Conservation (phyloP, 805 yeast species). For the Ogataea ramenticola region DNA sequence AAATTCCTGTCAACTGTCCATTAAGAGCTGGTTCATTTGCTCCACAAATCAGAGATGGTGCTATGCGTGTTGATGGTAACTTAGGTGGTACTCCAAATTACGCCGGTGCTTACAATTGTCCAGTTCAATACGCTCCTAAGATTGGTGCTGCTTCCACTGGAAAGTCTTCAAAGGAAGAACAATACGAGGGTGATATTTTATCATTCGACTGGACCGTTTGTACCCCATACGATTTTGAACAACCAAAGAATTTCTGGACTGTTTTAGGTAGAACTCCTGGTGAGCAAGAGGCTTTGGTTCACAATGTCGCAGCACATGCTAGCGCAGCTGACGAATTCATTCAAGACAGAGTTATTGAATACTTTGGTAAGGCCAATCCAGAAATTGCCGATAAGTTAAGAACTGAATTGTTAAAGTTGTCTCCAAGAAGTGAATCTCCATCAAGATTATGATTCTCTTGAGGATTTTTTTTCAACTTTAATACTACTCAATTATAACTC, state of each 20-base stretch:
- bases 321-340: slow-evolving; percentile 61
- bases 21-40: slow-evolving; percentile 42
- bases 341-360: slow-evolving; percentile 71
- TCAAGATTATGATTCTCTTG: slow-evolving; percentile 15
- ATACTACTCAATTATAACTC: background rate
- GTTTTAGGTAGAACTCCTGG: slow-evolving; percentile 72
- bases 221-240: slow-evolving; percentile 59
- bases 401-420: slow-evolving; percentile 48
- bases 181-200: slow-evolving; percentile 30
- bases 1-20: slow-evolving; percentile 90
- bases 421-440: slow-evolving; percentile 34
- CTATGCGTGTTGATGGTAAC: slow-evolving; percentile 62
- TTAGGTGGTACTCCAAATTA: slow-evolving; percentile 76
- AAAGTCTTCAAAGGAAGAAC: slow-evolving; percentile 17
- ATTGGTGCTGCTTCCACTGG: slow-evolving; percentile 15
- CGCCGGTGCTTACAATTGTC: slow-evolving; percentile 45
- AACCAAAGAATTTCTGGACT: slow-evolving; percentile 71
- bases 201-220: slow-evolving; percentile 81
- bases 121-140: slow-evolving; percentile 40
- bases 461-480: background rate
- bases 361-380: slow-evolving; percentile 67
- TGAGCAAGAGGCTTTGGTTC: slow-evolving; percentile 78
- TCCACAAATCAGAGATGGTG: slow-evolving; percentile 82
- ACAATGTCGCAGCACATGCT: slow-evolving; percentile 75
- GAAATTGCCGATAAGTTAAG: slow-evolving; percentile 63